A percentile compares a stretch with the other conserved stretches of the same genome.
Conservation (phyloP, 1,284 basidiomycete genomes). For the Leccinum subspadiceum region DNA sequence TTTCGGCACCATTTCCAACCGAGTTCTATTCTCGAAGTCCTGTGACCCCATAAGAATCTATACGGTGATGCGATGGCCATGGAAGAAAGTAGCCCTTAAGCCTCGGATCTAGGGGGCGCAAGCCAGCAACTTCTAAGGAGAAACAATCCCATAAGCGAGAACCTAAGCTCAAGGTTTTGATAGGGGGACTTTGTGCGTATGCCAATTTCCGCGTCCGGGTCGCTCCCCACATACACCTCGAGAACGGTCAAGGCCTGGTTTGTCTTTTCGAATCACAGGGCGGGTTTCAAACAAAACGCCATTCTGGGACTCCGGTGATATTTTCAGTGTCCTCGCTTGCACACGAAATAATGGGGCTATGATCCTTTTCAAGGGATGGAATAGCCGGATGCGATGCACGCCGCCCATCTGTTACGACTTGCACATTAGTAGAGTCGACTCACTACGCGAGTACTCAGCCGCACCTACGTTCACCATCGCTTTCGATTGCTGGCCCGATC, state of each 20-base stretch:
- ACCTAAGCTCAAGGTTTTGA: neutral
- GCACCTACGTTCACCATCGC: neutral
- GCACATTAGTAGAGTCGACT: neutral
- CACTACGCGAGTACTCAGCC: neutral
- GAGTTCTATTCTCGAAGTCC: too few relatives aligned
- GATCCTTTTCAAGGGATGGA: neutral
- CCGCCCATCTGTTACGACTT: neutral
- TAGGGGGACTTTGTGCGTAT: neutral
- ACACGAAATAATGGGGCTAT: neutral
- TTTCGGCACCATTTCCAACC: too few relatives aligned
- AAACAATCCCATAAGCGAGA: neutral
- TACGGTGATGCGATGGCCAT: neutral
- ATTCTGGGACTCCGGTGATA: neutral
- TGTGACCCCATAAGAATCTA: neutral
- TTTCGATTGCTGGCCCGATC: neutral
- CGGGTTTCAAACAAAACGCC: neutral
- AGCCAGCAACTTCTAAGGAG: neutral
- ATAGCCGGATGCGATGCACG: neutral
- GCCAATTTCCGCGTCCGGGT: neutral
- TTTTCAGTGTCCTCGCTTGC: neutral
- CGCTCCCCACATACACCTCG: neutral
- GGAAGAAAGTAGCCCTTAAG: neutral
- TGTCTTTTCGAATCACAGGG: neutral
- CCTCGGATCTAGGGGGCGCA: neutral
- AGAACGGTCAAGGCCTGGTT: neutral